phyloP scores from a whole-genome alignment of 2,329 filamentous ascomycete species.

The Ophiognomonia clavigignenti-juglandacearum region DNA sequence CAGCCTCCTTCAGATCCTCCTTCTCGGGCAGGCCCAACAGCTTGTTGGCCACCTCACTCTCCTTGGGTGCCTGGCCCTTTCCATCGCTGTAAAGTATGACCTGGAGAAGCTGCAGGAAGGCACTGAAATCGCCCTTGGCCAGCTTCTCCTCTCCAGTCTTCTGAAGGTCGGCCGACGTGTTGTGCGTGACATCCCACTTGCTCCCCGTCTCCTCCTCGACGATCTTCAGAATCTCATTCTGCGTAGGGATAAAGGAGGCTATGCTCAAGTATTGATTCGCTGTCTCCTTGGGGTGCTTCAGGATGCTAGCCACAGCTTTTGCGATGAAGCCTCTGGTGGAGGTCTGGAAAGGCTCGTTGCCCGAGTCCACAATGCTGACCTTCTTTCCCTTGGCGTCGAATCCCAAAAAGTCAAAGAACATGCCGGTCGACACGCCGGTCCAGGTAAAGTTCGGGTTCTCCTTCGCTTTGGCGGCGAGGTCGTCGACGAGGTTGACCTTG shows the following conservation, averaged over 20 bases:
- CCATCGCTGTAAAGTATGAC: conserved; percentile 30
- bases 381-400: conserved; percentile 44
- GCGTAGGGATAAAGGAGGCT: conserved; percentile 50
- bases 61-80: conserved; percentile 24
- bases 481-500: conserved; percentile 37
- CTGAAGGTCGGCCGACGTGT: conserved; percentile 29
- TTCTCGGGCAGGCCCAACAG: conserved; percentile 22
- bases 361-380: conserved; percentile 52
- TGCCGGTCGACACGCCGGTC: conserved; percentile 53
- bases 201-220: conserved; percentile 47
- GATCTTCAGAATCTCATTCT: conserved; percentile 50
- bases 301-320: conserved; percentile 43
- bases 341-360: conserved; percentile 44
- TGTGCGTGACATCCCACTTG: conserved; percentile 43
- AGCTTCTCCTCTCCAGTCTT: conserved; percentile 37
- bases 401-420: conserved; percentile 59
- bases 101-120: conserved; percentile 24
- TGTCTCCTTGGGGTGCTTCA: conserved; percentile 44
- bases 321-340: conserved; percentile 49
- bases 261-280: conserved; percentile 55
- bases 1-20: conserved; percentile 16
- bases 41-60: conserved; percentile 19
- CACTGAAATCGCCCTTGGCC: conserved; percentile 32
- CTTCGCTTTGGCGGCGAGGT: conserved; percentile 44
- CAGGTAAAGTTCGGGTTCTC: conserved; percentile 46